Evolutionary conservation across 192 early-diverging fungal genomes (phyloP).

Genomic region (Paraglomus occultum): DNA sequence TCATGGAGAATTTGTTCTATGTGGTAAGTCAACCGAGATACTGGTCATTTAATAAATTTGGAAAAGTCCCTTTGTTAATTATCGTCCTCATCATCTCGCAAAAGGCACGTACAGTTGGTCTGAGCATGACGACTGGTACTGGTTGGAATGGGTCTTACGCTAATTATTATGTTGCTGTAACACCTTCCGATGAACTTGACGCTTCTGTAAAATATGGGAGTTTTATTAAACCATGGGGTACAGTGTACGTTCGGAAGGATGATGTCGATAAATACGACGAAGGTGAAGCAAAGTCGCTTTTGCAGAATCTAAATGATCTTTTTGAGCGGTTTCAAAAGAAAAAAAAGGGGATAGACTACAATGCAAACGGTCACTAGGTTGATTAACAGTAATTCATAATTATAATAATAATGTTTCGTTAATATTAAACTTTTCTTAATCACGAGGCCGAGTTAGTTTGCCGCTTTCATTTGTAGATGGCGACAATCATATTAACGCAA

Average conservation of each 20-base stretch:
- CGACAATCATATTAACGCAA: too few species aligned
- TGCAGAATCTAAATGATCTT: constrained; percentile 12
- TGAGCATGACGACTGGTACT: constrained; percentile 47
- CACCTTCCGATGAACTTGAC: constrained; percentile 29
- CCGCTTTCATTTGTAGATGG: too few species aligned
- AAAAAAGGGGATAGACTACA: too few species aligned
- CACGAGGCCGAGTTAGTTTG: too few species aligned
- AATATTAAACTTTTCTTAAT: too few species aligned
- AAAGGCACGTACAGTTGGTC: constrained; percentile 41
- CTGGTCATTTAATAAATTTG: constrained; percentile 32
- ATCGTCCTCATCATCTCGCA: constrained; percentile 28
- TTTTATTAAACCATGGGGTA: constrained; percentile 19
- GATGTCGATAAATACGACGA: constrained; percentile 17
- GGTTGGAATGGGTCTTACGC: constrained; percentile 47
- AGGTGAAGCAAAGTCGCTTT: background rate
- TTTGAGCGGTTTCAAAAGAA: background rate
- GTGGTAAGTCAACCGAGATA: background rate
- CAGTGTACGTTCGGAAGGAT: constrained; percentile 2
- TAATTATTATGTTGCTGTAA: constrained; percentile 46
- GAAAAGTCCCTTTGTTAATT: constrained; percentile 37
- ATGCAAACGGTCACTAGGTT: background rate
- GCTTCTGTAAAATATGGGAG: constrained; percentile 37
- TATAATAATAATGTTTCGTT: too few species aligned
- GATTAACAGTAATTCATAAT: too few species aligned
- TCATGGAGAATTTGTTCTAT: background rate